Percentiles rank a stretch among this genome's conserved stretches.
phyloP scores from a whole-genome alignment of 2,329 filamentous ascomycete genomes.

The Sporothrix humicola region DNA sequence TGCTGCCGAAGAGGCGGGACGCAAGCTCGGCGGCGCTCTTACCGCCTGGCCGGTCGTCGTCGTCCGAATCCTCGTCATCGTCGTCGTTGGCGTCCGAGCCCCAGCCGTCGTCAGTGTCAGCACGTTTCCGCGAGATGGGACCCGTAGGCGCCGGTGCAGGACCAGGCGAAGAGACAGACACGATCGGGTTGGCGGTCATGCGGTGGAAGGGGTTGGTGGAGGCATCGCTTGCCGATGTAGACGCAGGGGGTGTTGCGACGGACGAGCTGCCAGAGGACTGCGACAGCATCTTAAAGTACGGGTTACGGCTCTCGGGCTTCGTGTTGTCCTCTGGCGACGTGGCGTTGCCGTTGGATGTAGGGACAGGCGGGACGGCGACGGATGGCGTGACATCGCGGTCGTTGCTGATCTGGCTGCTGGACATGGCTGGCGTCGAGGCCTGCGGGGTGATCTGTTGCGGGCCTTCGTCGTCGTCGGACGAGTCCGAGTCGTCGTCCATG shows the following conservation, averaged over 20 bases:
- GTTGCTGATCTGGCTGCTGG: conserved; percentile 57
- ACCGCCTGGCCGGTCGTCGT: conserved; percentile 79
- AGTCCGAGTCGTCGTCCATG: conserved; percentile 67
- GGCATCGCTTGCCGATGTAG: conserved; percentile 56
- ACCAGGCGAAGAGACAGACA: conserved; percentile 44
- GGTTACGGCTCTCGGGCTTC: conserved; percentile 86
- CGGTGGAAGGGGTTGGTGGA: conserved; percentile 98
- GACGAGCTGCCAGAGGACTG: conserved; percentile 65
- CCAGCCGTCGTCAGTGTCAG: conserved; percentile 74
- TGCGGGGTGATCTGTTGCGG: conserved; percentile 69
- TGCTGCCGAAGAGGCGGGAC: conserved; percentile 93
- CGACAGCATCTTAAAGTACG: conserved; percentile 89
- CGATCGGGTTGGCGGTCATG: conserved; percentile 68
- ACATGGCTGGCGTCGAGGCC: conserved; percentile 62
- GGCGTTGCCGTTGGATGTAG: conserved; percentile 55
- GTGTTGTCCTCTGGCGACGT: conserved; percentile 54
- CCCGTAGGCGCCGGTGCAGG: conserved; percentile 57
- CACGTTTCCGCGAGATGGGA: conserved; percentile 59
- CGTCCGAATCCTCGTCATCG: conserved; percentile 70
- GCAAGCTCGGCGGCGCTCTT: conserved; percentile 89
- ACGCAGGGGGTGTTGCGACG: conserved; percentile 42
- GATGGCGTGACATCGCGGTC: conserved; percentile 60
- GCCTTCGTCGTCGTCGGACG: conserved; percentile 78
- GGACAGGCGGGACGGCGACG: conserved; percentile 40
- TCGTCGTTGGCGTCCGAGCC: conserved; percentile 71